Evolutionary conservation across 2,329 filamentous ascomycete species (phyloP).

Genomic region (Metarhizium album): DNA sequence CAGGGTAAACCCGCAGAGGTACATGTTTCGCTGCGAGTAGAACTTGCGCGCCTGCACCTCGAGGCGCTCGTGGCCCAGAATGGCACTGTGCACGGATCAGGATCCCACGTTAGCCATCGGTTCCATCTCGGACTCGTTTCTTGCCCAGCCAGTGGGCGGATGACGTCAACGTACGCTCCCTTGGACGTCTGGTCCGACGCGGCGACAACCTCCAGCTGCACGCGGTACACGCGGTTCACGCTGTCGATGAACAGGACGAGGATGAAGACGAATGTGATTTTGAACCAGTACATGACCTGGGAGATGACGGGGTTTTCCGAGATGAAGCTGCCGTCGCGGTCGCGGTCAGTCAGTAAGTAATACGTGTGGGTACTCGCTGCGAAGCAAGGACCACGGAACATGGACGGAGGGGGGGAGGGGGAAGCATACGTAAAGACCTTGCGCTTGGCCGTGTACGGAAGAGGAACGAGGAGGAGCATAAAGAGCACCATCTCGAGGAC

Average conservation of each 20-base stretch:
- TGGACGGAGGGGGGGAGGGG: too few relatives aligned
- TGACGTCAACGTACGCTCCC: constrained; percentile 32
- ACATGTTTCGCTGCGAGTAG: constrained; percentile 99
- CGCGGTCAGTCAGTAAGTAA: not conserved
- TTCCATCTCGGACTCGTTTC: too few relatives aligned
- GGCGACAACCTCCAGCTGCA: constrained; percentile 75
- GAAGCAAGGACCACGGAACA: not conserved
- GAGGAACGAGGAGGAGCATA: constrained; percentile 69
- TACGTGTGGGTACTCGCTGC: too few relatives aligned
- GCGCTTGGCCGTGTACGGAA: constrained; percentile 78
- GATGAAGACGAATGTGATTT: constrained; percentile 99
- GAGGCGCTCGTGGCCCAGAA: constrained; percentile 87
- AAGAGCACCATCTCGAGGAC: constrained; percentile 77
- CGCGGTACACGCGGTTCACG: constrained; percentile 89
- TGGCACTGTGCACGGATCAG: constrained; percentile 30
- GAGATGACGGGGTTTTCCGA: constrained; percentile 76
- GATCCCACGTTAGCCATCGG: not conserved
- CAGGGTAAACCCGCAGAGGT: constrained; percentile 97
- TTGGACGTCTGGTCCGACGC: constrained; percentile 47
- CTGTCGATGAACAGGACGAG: constrained; percentile 96
- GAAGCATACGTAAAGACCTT: constrained; percentile 65
- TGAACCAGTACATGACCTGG: constrained; percentile 93
- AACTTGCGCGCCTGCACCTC: constrained; percentile 99
- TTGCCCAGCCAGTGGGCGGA: too few relatives aligned
- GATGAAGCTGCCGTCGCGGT: constrained; percentile 57